Conservation (phyloP, 2,329 filamentous ascomycete species). For the Graphiopsis chlorocephala region DNA sequence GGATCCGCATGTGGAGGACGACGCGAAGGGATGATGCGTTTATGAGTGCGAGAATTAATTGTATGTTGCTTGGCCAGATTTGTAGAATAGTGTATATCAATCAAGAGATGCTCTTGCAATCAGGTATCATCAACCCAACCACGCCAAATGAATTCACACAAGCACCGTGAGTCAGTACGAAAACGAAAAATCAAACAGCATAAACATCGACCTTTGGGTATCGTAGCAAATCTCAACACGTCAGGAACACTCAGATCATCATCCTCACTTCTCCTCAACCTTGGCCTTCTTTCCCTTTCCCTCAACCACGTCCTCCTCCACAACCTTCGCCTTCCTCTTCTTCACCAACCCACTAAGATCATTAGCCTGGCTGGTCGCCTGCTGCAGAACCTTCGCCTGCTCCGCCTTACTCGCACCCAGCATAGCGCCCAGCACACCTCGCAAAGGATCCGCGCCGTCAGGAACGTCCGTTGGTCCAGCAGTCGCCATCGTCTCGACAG, state of each 20-base stretch:
- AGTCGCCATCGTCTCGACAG: conserved; percentile 58
- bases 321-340: conserved; percentile 27
- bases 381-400: conserved; percentile 63
- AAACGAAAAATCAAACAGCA: too few species aligned
- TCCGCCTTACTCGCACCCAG: conserved; percentile 61
- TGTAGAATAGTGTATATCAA: background rate
- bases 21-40: background rate
- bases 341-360: conserved; percentile 73
- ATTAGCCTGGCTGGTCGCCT: conserved; percentile 70
- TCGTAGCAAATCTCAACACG: background rate
- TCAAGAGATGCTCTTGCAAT: too few species aligned
- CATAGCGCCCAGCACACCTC: conserved; percentile 62
- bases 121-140: too few species aligned
- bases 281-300: conserved; percentile 27
- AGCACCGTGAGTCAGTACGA: too few species aligned
- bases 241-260: background rate
- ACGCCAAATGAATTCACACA: too few species aligned
- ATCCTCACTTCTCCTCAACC: conserved; percentile 22
- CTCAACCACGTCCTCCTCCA: conserved; percentile 14
- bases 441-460: conserved; percentile 45
- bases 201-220: background rate
- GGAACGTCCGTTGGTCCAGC: conserved; percentile 49
- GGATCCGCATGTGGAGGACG: background rate
- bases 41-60: background rate
- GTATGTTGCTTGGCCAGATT: background rate